Conservation (phyloP, 2,329 filamentous ascomycete genomes). For the Blastomyces parvus region DNA sequence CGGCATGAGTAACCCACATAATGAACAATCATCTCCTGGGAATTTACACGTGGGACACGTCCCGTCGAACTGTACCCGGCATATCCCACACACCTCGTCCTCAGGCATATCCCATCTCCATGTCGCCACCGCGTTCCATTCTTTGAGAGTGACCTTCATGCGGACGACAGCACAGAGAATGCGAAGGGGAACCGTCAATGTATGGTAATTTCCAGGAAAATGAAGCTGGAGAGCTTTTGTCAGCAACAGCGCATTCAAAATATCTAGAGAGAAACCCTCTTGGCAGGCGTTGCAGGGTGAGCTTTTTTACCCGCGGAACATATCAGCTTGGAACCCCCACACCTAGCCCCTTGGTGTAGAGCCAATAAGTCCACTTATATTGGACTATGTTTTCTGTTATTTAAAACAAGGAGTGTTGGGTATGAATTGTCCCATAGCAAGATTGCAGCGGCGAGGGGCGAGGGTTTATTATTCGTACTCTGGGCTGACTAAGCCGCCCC, state of each 20-base stretch:
- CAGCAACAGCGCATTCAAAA: not conserved
- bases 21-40: slow-evolving; percentile 87
- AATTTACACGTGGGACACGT: slow-evolving; percentile 98
- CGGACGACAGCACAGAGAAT: slow-evolving; percentile 13
- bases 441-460: too few relatives aligned
- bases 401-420: not conserved
- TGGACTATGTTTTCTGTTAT: not conserved
- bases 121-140: slow-evolving; percentile 88
- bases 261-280: not conserved
- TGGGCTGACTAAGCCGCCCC: not conserved
- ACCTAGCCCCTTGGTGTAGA: slow-evolving; percentile 2
- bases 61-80: slow-evolving; percentile 93
- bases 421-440: not conserved
- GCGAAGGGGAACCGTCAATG: not conserved
- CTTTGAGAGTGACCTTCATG: slow-evolving; percentile 93
- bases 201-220: not conserved
- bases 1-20: slow-evolving; percentile 51
- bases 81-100: slow-evolving; percentile 97
- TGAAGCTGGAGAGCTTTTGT: not conserved
- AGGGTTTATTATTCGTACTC: not conserved
- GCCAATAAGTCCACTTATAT: not conserved
- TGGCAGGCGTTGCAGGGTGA: too few relatives aligned
- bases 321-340: slow-evolving; percentile 13
- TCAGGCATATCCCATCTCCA: slow-evolving; percentile 98
- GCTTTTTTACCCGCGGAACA: not conserved